A percentile compares a stretch with the other conserved stretches of the same genome.
These are phyloP conservation scores for Kalmusia sp. DNA, from an alignment of 2,329 filamentous ascomycete genomes.

Conservation along the genomic window DNA sequence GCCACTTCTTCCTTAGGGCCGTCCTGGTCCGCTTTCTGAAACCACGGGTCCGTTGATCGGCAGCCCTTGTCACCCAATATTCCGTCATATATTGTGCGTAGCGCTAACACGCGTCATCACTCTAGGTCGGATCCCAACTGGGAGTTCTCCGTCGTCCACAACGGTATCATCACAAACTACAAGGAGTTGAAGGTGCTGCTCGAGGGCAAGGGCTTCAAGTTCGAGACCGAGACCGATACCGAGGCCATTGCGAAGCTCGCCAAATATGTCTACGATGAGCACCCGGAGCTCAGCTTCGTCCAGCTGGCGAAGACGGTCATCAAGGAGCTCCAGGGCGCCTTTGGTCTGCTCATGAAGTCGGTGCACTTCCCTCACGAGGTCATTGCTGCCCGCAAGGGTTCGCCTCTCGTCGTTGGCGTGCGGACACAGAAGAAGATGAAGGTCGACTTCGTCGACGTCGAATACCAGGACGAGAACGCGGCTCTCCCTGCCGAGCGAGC, in stretches of 20 bases:
- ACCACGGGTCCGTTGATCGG: slow-evolving; percentile 12
- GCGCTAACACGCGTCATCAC: slow-evolving; percentile 27
- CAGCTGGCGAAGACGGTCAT: slow-evolving; percentile 97
- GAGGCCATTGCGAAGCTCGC: slow-evolving; percentile 99
- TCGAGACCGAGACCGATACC: slow-evolving; percentile 99
- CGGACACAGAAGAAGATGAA: slow-evolving; percentile 99
- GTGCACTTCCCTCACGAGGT: slow-evolving; percentile 98
- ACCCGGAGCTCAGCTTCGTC: slow-evolving; percentile 94
- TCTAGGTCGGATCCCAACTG: slow-evolving; percentile 87
- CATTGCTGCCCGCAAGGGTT: slow-evolving; percentile 97
- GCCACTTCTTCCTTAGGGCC: slow-evolving; percentile 52
- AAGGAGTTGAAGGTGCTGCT: slow-evolving; percentile 97
- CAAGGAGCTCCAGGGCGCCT: slow-evolving; percentile 96
- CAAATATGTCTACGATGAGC: slow-evolving; percentile 96
- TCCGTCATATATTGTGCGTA: slow-evolving; percentile 4
- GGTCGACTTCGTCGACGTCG: slow-evolving; percentile 99
- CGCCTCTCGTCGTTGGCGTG: slow-evolving; percentile 95
- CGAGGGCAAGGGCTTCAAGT: slow-evolving; percentile 93
- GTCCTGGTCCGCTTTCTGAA: slow-evolving; percentile 21
- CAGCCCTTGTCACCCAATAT: slow-evolving; percentile 15
- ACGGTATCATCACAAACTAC: slow-evolving; percentile 99
- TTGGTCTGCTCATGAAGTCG: slow-evolving; percentile 96
- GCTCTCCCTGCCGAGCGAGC: slow-evolving; percentile 89
- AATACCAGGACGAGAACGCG: slow-evolving; percentile 84
- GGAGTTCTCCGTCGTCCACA: slow-evolving; percentile 98